These are phyloP conservation scores for Neofusicoccum laricinum DNA, from an alignment of 2,329 filamentous ascomycete genomes.

Conservation along the genomic window DNA sequence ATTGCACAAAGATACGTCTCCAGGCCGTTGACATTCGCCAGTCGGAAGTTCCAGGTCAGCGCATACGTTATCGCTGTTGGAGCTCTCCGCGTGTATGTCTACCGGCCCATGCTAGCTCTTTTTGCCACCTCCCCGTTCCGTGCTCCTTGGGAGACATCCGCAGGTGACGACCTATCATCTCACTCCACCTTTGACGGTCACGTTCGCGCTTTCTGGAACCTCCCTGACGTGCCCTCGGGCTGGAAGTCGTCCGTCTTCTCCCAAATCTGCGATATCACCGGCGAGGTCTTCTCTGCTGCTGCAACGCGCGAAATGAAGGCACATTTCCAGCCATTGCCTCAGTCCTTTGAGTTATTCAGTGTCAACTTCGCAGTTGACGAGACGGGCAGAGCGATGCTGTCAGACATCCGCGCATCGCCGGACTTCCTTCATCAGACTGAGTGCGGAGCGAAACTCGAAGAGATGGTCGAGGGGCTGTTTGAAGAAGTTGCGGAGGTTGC, in stretches of 20 bases:
- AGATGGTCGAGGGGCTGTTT: slow-evolving; percentile 74
- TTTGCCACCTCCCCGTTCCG: slow-evolving; percentile 76
- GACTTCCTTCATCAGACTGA: neutral
- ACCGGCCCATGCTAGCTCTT: slow-evolving; percentile 85
- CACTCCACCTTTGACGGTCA: slow-evolving; percentile 51
- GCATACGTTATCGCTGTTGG: slow-evolving; percentile 85
- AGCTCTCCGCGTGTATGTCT: slow-evolving; percentile 78
- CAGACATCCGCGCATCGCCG: neutral
- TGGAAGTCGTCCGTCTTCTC: slow-evolving; percentile 62
- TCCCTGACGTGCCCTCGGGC: slow-evolving; percentile 45
- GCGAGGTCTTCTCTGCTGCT: slow-evolving; percentile 73
- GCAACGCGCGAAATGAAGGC: slow-evolving; percentile 78
- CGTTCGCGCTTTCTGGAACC: slow-evolving; percentile 72
- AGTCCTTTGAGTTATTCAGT: slow-evolving; percentile 89
- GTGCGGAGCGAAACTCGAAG: slow-evolving; percentile 67
- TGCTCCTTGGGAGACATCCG: slow-evolving; percentile 52
- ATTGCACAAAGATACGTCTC: slow-evolving; percentile 93
- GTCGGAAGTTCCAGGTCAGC: slow-evolving; percentile 90
- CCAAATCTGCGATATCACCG: slow-evolving; percentile 72
- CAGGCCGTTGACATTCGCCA: slow-evolving; percentile 73
- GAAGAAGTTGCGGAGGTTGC: slow-evolving; percentile 66
- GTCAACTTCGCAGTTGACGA: slow-evolving; percentile 74
- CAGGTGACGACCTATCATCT: slow-evolving; percentile 25
- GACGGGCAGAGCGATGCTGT: neutral
- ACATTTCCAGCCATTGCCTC: slow-evolving; percentile 85